phyloP scores from a whole-genome alignment of 2,329 filamentous ascomycete species.

The Cladosporium sphaerospermum region DNA sequence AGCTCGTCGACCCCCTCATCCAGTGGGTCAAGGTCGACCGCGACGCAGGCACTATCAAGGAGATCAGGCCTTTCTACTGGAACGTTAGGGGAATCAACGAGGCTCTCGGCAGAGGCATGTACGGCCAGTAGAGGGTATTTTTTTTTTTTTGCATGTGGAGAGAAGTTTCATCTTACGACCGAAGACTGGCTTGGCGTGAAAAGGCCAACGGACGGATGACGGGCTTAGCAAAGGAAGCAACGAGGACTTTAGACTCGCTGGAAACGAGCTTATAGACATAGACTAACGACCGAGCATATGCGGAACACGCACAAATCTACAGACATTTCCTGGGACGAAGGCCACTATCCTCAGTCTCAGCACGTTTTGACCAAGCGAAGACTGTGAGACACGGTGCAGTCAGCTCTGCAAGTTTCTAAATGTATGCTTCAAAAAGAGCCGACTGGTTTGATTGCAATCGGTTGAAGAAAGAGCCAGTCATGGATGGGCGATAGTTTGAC shows the following conservation, averaged over 20 bases:
- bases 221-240: neutral
- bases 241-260: constrained; percentile 4
- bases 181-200: neutral
- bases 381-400: too few relatives aligned
- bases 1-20: constrained; percentile 26
- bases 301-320: neutral
- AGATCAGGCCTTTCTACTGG: constrained; percentile 34
- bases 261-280: constrained; percentile 11
- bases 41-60: constrained; percentile 27
- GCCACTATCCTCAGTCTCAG: too few relatives aligned
- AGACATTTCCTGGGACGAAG: too few relatives aligned
- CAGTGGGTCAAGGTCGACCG: constrained; percentile 31
- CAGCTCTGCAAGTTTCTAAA: too few relatives aligned
- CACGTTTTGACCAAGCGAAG: neutral
- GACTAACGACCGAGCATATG: constrained; percentile 6
- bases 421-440: too few relatives aligned
- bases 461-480: too few relatives aligned
- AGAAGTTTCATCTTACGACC: neutral
- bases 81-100: constrained; percentile 25
- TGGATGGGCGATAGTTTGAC: too few relatives aligned
- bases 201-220: neutral
- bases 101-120: constrained; percentile 13
- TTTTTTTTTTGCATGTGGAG: neutral
- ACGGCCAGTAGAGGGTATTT: constrained; percentile 6
- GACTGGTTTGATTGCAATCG: too few relatives aligned